Evolutionary conservation across 225 moss, liverwort and hornwort species (phyloP).

Genomic region (Sphagnum tenellum): DNA sequence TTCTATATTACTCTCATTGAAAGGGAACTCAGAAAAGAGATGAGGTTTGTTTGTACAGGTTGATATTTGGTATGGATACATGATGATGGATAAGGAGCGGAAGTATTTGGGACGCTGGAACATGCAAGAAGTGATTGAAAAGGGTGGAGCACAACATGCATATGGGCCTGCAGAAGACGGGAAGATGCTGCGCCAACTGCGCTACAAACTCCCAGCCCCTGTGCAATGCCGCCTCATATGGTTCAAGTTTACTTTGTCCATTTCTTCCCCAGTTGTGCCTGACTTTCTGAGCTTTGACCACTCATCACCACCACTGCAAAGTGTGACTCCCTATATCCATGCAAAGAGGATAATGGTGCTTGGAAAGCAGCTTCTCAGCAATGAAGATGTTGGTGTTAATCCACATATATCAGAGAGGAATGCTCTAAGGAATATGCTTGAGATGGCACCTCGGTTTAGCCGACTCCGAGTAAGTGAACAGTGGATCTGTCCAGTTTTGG

Average conservation of each 20-base stretch:
- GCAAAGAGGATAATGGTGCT: slow-evolving; percentile 69
- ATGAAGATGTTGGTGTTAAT: slow-evolving; percentile 35
- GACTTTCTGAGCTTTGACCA: slow-evolving; percentile 75
- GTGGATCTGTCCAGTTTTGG: too few species aligned
- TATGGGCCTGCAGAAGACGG: slow-evolving; percentile 32
- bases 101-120: slow-evolving; percentile 73
- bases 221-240: slow-evolving; percentile 70
- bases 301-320: slow-evolving; percentile 12
- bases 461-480: slow-evolving; percentile 39
- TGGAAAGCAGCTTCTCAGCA: slow-evolving; percentile 62
- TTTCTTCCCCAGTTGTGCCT: slow-evolving; percentile 35
- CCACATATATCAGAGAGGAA: slow-evolving; percentile 47
- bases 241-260: slow-evolving; percentile 57
- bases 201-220: slow-evolving; percentile 56
- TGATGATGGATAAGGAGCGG: slow-evolving; percentile 58
- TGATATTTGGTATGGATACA: slow-evolving; percentile 78
- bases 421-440: slow-evolving; percentile 48
- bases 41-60: slow-evolving; percentile 31
- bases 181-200: slow-evolving; percentile 36
- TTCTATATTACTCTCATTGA: too few species aligned
- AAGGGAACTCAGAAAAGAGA: too few species aligned
- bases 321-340: slow-evolving; percentile 40
- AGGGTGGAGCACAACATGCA: slow-evolving; percentile 19
- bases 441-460: slow-evolving; percentile 38
- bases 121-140: slow-evolving; percentile 50